Conservation (phyloP, 192 early-diverging fungal species). For the Rhizophagus clarus region DNA sequence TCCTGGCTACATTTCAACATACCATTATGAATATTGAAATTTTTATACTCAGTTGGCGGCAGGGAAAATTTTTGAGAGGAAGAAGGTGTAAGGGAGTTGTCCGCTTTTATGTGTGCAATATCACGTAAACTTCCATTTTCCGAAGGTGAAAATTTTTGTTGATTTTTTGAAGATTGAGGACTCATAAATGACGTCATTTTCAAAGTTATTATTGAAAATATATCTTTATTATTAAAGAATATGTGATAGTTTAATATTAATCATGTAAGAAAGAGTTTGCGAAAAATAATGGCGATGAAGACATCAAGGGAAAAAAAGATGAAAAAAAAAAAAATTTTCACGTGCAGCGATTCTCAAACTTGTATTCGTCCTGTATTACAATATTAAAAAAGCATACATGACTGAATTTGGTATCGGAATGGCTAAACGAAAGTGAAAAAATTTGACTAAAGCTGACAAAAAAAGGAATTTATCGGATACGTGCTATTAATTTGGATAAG, state of each 20-base stretch:
- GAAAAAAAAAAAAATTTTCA: too few species aligned
- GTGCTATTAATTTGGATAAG: too few species aligned
- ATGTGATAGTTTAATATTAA: neutral
- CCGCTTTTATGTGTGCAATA: neutral
- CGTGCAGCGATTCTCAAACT: too few species aligned
- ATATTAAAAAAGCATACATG: too few species aligned
- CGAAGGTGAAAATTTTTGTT: neutral
- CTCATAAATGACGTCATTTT: neutral
- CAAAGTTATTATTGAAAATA: neutral
- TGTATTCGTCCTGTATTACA: too few species aligned
- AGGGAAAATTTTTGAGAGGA: neutral
- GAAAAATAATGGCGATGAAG: too few species aligned
- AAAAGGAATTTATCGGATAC: too few species aligned
- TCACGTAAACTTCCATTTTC: neutral
- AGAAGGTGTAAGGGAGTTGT: neutral
- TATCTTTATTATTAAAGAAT: neutral
- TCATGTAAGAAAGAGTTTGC: too few species aligned
- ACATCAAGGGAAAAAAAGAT: too few species aligned
- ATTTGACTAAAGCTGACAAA: too few species aligned
- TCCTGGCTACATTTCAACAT: constrained; percentile 37
- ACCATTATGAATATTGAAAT: neutral
- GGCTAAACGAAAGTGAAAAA: too few species aligned
- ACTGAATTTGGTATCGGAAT: too few species aligned
- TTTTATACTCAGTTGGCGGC: neutral
- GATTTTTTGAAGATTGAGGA: neutral